Percentiles rank a stretch among this genome's conserved stretches.
Conservation (phyloP, 106 monocot genomes). For the Platanthera zijinensis region DNA sequence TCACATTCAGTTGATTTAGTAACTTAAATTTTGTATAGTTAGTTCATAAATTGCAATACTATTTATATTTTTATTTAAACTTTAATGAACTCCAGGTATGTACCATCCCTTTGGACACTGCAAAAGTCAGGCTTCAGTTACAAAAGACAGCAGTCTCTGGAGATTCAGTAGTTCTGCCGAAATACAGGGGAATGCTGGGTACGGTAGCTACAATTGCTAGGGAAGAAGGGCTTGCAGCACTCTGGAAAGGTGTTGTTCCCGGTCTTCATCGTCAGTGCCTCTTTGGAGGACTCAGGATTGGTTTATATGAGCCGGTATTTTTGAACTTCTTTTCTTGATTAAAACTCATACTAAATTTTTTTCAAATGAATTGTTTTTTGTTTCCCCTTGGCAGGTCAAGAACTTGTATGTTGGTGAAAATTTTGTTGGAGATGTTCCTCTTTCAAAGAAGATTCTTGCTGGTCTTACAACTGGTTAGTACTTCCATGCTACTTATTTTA, state of each 20-base stretch:
- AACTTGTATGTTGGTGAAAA: slow-evolving; percentile 70
- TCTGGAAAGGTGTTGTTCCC: slow-evolving; percentile 97
- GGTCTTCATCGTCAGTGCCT: slow-evolving; percentile 92
- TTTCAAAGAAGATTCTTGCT: slow-evolving; percentile 85
- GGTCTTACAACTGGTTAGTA: slow-evolving; percentile 82
- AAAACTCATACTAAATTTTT: not conserved
- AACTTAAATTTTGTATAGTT: not conserved
- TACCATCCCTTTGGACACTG: slow-evolving; percentile 95
- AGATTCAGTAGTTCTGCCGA: slow-evolving; percentile 35
- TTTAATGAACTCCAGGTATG: slow-evolving; percentile 39
- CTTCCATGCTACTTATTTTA: not conserved
- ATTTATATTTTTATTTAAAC: not conserved
- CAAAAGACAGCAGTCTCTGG: slow-evolving; percentile 52
- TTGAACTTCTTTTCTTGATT: not conserved
- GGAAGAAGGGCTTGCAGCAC: slow-evolving; percentile 80
- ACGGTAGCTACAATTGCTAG: slow-evolving; percentile 93
- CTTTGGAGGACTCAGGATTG: slow-evolving; percentile 82
- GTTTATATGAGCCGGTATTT: slow-evolving; percentile 79
- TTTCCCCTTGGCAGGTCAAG: slow-evolving; percentile 54
- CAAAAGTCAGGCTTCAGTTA: slow-evolving; percentile 96
- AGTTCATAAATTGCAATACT: not conserved
- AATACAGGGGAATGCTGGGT: slow-evolving; percentile 80
- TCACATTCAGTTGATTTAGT: not conserved
- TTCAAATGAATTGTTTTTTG: slow-evolving; percentile 3
- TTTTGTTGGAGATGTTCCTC: slow-evolving; percentile 79